Percentiles rank a stretch among this genome's conserved stretches.
These are phyloP conservation scores for Fusarium camptoceras DNA, from an alignment of 2,329 filamentous ascomycete genomes.

Conservation along the genomic window DNA sequence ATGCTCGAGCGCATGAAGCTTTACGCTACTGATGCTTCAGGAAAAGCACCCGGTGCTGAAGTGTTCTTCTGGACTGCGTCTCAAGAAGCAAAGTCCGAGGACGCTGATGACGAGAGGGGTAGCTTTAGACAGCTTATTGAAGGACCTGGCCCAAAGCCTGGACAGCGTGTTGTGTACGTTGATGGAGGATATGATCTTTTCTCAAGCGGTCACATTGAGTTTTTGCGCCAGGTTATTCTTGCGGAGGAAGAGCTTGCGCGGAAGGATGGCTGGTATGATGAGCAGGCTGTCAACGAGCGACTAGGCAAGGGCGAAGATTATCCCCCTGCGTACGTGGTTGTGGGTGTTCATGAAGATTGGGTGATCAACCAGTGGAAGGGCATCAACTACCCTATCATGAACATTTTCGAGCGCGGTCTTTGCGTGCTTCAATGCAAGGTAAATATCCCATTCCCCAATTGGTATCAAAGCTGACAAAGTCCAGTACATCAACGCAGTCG, in stretches of 20 bases:
- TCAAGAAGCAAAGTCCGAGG: conserved; percentile 58
- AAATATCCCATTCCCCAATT: conserved; percentile 32
- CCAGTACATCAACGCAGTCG: conserved; percentile 85
- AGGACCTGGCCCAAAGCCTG: conserved; percentile 77
- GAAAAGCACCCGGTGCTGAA: conserved; percentile 79
- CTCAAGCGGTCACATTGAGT: conserved; percentile 96
- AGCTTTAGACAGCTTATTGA: conserved; percentile 75
- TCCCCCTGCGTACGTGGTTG: conserved; percentile 85
- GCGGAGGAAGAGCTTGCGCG: conserved; percentile 77
- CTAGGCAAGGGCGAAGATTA: conserved; percentile 78
- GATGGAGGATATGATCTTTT: conserved; percentile 98
- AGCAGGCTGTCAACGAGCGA: conserved; percentile 72
- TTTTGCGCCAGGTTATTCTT: conserved; percentile 80
- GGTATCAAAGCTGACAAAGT: conserved; percentile 12
- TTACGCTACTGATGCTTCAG: conserved; percentile 89
- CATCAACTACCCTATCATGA: conserved; percentile 99
- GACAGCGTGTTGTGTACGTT: conserved; percentile 91
- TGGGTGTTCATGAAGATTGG: conserved; percentile 92
- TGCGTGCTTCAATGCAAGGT: conserved; percentile 96
- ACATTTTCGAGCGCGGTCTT: conserved; percentile 94
- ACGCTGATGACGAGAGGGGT: conserved; percentile 69
- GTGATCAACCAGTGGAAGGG: conserved; percentile 98
- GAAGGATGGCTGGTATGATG: conserved; percentile 78
- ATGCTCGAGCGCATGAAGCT: conserved; percentile 83
- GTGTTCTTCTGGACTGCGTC: conserved; percentile 85